phyloP scores from a whole-genome alignment of 345 rosid species.

The Pseudoturritis turrita region DNA sequence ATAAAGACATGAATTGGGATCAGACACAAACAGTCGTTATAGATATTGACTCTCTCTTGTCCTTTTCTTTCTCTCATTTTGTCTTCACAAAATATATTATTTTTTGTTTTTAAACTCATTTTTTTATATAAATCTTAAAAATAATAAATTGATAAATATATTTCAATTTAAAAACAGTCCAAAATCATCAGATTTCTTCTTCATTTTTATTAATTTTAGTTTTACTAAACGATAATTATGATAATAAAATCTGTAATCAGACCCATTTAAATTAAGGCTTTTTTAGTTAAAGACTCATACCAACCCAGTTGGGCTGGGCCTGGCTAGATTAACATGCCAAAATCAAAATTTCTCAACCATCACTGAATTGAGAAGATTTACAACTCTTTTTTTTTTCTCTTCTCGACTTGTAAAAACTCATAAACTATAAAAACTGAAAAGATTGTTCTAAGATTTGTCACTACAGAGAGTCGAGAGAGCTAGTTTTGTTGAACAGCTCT shows the following conservation, averaged over 20 bases:
- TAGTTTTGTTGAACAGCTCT: constrained; percentile 5
- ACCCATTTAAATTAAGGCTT: not conserved
- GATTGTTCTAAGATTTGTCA: not conserved
- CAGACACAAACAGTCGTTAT: constrained; percentile 23
- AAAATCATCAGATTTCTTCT: not conserved
- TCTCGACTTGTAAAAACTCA: not conserved
- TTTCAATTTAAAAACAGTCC: not conserved
- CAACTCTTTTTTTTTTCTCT: not conserved
- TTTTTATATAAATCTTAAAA: not conserved
- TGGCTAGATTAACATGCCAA: not conserved
- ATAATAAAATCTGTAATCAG: not conserved
- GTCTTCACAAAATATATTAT: constrained; percentile 11
- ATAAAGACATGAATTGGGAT: constrained; percentile 22
- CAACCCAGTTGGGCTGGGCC: constrained; percentile 10
- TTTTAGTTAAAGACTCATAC: not conserved
- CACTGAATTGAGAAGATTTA: constrained; percentile 5
- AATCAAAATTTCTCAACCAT: not conserved
- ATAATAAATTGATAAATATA: not conserved
- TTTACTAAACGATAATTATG: not conserved
- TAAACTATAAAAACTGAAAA: not conserved
- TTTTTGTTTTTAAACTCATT: not conserved
- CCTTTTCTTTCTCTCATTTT: constrained; percentile 18
- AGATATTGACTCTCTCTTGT: constrained; percentile 27
- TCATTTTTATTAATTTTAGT: not conserved
- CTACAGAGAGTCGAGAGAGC: not conserved